Evolutionary conservation across 805 yeast genomes (phyloP).

Genomic region (Wickerhamiella allomyrinae): DNA sequence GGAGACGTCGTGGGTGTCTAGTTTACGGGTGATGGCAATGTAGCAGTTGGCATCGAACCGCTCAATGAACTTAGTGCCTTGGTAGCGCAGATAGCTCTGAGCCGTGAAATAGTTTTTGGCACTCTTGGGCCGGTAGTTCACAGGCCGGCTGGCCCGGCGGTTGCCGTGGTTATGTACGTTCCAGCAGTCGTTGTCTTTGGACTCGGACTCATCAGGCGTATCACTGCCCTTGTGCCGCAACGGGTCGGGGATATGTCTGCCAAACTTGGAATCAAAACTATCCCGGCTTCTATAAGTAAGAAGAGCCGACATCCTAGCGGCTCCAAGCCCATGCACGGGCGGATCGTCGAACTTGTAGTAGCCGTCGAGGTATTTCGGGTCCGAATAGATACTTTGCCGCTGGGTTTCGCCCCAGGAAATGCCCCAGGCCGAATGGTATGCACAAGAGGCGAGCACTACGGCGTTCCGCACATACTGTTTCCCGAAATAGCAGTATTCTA

Average conservation of each 20-base stretch:
- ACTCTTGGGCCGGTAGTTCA: constrained; percentile 11
- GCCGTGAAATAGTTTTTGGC: constrained; percentile 72
- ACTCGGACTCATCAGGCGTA: constrained; percentile 18
- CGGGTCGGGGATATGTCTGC: constrained; percentile 59
- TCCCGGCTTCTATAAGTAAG: constrained; percentile 85
- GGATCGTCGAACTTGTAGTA: constrained; percentile 66
- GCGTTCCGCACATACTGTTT: constrained; percentile 50
- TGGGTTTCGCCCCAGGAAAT: constrained; percentile 99
- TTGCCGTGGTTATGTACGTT: constrained; percentile 81
- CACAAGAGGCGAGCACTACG: constrained; percentile 84
- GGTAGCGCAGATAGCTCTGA: constrained; percentile 86
- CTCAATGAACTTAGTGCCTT: constrained; percentile 76
- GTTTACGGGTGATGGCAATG: constrained; percentile 79
- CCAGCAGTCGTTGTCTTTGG: constrained; percentile 52
- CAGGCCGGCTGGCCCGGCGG: constrained; percentile 12
- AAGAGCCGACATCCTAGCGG: constrained; percentile 95
- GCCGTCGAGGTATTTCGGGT: constrained; percentile 86
- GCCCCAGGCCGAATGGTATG: constrained; percentile 96
- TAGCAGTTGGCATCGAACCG: constrained; percentile 96
- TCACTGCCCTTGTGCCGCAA: constrained; percentile 25
- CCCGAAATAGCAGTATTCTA: constrained; percentile 74
- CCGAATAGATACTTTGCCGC: constrained; percentile 88
- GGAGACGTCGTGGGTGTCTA: constrained; percentile 90
- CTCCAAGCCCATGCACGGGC: constrained; percentile 76
- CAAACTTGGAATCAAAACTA: constrained; percentile 81